Percentiles rank a stretch among this genome's conserved stretches.
phyloP scores from a whole-genome alignment of 2,329 filamentous ascomycete species.

The Aspergillus fumigatiaffinis region DNA sequence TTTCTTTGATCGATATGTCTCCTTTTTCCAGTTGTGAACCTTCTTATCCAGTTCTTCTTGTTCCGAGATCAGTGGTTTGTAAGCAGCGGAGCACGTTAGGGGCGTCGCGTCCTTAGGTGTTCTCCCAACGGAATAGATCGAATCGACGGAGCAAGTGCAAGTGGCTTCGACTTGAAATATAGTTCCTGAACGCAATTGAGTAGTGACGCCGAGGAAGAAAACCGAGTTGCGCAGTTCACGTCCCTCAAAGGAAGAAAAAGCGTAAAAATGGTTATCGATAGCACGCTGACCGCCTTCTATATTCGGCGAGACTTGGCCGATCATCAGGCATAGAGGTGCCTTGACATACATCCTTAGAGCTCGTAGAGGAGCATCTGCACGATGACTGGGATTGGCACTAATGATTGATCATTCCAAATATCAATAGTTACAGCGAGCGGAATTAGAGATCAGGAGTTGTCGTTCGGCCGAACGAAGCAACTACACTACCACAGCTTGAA shows the following conservation, averaged over 20 bases:
- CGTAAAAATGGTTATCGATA: conserved; percentile 20
- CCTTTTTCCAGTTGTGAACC: background rate
- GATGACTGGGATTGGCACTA: background rate
- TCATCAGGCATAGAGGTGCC: background rate
- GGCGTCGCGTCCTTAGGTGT: background rate
- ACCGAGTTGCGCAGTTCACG: background rate
- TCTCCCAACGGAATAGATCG: background rate
- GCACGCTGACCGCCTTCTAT: conserved; percentile 14
- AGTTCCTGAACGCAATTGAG: background rate
- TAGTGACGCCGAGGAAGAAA: background rate
- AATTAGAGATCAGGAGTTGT: background rate
- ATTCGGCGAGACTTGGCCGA: background rate
- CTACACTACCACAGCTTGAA: too few relatives aligned
- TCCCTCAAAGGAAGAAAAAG: conserved; percentile 5
- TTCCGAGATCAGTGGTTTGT: background rate
- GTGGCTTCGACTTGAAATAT: background rate
- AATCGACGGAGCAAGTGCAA: background rate
- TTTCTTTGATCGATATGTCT: background rate
- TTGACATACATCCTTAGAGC: background rate
- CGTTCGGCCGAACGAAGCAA: background rate
- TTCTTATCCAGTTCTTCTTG: background rate
- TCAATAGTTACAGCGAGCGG: background rate
- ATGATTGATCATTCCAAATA: background rate
- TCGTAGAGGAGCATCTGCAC: background rate
- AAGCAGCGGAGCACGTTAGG: background rate